Base-by-base conservation (phyloP, 805 yeast species). In the Suhomyces sp. region DNA sequence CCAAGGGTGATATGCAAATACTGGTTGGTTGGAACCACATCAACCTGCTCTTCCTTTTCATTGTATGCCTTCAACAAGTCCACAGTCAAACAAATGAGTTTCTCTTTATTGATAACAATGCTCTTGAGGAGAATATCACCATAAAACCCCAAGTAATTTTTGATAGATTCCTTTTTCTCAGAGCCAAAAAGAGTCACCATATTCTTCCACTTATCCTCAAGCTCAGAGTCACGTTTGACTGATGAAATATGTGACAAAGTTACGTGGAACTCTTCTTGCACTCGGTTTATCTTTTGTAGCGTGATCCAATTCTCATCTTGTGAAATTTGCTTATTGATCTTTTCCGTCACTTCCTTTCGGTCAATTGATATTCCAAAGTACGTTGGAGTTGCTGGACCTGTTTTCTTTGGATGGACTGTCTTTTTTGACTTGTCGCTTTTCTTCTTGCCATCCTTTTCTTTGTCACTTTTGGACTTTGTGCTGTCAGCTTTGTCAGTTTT, bases 1-100 rank as follows among this genome's bases (percentile, higher is more conserved):
- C 90, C 95, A 10, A 87, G 51, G 0, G 97, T 90, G 27, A 88
- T 74, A 53, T 90, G 97, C 68, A 40, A 34, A 31, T 37, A 29
- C 12, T 39, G 27, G 36, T 57, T 54, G 34, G 60, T 54, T 38
- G 78, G 76, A 0, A 68, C 66, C 6, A 70, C 56, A 2, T 26
- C 27, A 9, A 40, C 22, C 21, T 23, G 29, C 8, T 25, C 31
- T 4, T 18, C 16, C n/a, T 28, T 31, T 8, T 25, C 19, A 25
- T 40, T 38, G 24, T 31, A 46, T 4, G 28, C 17, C 21, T 33
- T 35, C 9, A 25, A 30, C 3, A 72, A 41, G 6, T 64, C 63
- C 1, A 78, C 85, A 13, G 68, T 54, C 4, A 83, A 54, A 13
- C 91, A 78, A 30, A 81, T 61, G 6, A 81, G 65, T 24, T 63